These are phyloP conservation scores for Thalassiosira allenii DNA, from an alignment of 352 stramenopile genomes.

Conservation along the genomic window DNA sequence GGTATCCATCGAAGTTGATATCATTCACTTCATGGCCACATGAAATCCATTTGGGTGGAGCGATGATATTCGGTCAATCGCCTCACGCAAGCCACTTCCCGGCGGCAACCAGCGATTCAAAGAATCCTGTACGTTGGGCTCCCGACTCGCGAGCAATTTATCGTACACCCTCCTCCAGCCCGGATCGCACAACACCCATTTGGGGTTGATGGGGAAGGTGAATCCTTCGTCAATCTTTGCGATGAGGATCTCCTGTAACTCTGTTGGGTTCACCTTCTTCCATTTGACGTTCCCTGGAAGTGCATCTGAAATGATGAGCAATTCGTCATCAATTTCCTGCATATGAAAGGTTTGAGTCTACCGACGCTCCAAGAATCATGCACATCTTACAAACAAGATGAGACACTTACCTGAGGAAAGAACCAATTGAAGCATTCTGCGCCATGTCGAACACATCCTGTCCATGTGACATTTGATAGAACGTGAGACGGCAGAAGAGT, in stretches of 20 bases:
- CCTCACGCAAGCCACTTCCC: conserved; percentile 62
- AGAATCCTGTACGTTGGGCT: conserved; percentile 43
- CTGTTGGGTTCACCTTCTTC: conserved; percentile 60
- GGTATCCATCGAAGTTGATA: no score
- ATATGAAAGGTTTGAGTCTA: no score
- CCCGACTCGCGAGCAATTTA: conserved; percentile 41
- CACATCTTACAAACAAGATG: not conserved
- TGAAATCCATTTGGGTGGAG: conserved; percentile 66
- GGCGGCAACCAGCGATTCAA: conserved; percentile 74
- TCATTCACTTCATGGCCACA: no score
- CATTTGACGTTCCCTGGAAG: conserved; percentile 50
- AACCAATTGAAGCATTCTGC: conserved; percentile 82
- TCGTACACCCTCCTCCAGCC: conserved; percentile 73
- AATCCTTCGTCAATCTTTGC: conserved; percentile 67
- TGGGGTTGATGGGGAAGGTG: conserved; percentile 70
- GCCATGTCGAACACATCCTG: conserved; percentile 75
- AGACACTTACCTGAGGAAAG: conserved; percentile 51
- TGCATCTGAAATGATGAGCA: conserved; percentile 64
- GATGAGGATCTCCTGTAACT: conserved; percentile 57
- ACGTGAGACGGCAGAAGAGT: no score
- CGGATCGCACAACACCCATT: conserved; percentile 67
- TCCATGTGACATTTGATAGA: no score
- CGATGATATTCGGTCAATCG: conserved; percentile 67
- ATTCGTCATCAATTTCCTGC: conserved; percentile 73
- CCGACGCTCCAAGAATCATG: no score